These are phyloP conservation scores for Neurospora sp. DNA, from an alignment of 495 filamentous ascomycete genomes.

Conservation along the genomic window DNA sequence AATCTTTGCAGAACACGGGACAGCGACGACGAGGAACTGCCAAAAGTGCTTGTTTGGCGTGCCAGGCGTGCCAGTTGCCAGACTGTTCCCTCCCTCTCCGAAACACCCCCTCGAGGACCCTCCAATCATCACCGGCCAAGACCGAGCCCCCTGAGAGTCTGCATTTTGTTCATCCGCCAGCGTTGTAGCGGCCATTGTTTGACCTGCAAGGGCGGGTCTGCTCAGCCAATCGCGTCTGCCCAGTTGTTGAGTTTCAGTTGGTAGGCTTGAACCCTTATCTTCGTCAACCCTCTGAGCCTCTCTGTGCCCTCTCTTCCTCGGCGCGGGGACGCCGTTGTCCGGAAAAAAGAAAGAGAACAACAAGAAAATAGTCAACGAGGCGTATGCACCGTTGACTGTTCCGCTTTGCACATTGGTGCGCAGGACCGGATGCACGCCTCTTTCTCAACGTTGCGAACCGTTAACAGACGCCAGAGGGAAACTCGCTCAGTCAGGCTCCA, in stretches of 20 bases:
- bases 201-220: slow-evolving; percentile 14
- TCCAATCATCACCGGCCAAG: neutral
- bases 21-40: neutral
- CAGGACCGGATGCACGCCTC: neutral
- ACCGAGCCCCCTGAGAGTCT: neutral
- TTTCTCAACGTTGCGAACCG: neutral
- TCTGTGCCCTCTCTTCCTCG: neutral
- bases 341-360: neutral
- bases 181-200: slow-evolving; percentile 16
- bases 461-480: neutral
- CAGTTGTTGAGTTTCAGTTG: slow-evolving; percentile 10
- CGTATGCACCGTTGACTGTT: neutral
- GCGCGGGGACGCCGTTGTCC: neutral
- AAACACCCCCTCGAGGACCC: neutral
- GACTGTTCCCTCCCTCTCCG: neutral
- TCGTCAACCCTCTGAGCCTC: neutral
- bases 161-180: slow-evolving; percentile 4
- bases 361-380: neutral
- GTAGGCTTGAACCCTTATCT: neutral
- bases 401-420: neutral
- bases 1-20: neutral
- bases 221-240: slow-evolving; percentile 14
- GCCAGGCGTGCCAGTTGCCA: neutral
- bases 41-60: neutral
- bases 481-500: neutral